phyloP scores from a whole-genome alignment of 768 basidiomycete genomes.

The Collybiopsis confluens region DNA sequence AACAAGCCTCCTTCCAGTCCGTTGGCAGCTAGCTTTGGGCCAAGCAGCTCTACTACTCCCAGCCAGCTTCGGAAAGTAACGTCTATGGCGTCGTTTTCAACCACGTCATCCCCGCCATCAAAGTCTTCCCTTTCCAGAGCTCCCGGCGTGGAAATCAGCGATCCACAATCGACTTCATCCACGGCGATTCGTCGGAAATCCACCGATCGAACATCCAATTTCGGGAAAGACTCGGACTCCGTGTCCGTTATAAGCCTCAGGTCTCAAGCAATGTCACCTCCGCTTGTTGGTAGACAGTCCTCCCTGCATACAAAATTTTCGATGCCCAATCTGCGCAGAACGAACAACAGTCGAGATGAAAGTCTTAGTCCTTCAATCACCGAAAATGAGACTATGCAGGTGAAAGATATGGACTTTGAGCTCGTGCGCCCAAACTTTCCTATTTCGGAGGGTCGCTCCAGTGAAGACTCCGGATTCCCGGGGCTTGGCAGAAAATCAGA shows the following conservation, averaged over 20 bases:
- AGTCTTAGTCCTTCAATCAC: constrained; percentile 18
- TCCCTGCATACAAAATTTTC: constrained; percentile 63
- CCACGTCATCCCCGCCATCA: background rate
- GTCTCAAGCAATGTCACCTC: constrained; percentile 28
- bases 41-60: background rate
- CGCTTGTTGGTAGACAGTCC: constrained; percentile 32
- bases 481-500: constrained; percentile 30
- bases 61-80: constrained; percentile 7
- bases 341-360: constrained; percentile 28
- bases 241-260: constrained; percentile 31
- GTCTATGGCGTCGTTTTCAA: constrained; percentile 1
- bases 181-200: background rate
- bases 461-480: constrained; percentile 50
- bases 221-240: constrained; percentile 9
- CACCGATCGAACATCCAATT: background rate
- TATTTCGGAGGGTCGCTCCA: constrained; percentile 34
- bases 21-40: background rate
- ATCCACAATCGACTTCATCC: background rate
- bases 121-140: background rate
- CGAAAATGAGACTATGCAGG: constrained; percentile 60
- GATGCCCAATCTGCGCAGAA: constrained; percentile 59
- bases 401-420: constrained; percentile 80
- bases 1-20: constrained; percentile 5
- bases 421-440: constrained; percentile 61
- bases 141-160: background rate